Evolutionary conservation across 495 filamentous ascomycete species (phyloP), one percentile per base, ranked within the genome.

Genomic region (Schizothecium vesticola): DNA sequence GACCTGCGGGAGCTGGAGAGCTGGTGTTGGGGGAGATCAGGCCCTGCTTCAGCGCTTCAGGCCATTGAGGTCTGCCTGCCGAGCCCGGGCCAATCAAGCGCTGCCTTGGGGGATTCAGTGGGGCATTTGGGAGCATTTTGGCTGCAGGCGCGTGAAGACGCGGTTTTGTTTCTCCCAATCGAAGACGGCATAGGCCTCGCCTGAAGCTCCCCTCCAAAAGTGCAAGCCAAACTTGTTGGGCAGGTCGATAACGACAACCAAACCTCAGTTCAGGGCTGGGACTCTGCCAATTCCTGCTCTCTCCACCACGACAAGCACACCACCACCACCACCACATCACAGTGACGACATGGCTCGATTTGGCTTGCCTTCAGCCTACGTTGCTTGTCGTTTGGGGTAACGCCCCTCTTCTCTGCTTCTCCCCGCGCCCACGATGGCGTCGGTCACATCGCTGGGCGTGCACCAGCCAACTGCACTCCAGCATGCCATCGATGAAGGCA

Each of bases 371-470:
- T 58, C 33, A 36, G 21, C 36, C 56, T 59, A 56, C 25, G 21
- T 22, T 24, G 43, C n/a, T 24, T 57, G 26, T 25, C 31, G 0
- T 23, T 60, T 28, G 23, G 25, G 29, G 62, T 22, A 57, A 36
- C 21, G n/a, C 43, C 43, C 43, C 43, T 51, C 43, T 51, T n/a
- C 43, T 51, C 16, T 51, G 16, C 43, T 7, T 51, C 19, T 9
- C 16, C 36, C 36, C 28, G 24, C 11, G 25, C 23, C 25, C 62
- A 22, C 55, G 67, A 98, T 99, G 95, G 93, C 94, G 68, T 87
- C 91, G 67, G 88, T 95, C 75, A 89, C 86, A 67, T 97, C 93
- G 57, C 85, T 97, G 66, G 95, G 95, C 72, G 82, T 96, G 71
- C 94, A 97, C 79, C 87, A 90, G 75, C 94, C 95, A 68, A 85